These are phyloP conservation scores for Ophiostoma populinum DNA, from an alignment of 2,329 filamentous ascomycete species.

Conservation along the genomic window DNA sequence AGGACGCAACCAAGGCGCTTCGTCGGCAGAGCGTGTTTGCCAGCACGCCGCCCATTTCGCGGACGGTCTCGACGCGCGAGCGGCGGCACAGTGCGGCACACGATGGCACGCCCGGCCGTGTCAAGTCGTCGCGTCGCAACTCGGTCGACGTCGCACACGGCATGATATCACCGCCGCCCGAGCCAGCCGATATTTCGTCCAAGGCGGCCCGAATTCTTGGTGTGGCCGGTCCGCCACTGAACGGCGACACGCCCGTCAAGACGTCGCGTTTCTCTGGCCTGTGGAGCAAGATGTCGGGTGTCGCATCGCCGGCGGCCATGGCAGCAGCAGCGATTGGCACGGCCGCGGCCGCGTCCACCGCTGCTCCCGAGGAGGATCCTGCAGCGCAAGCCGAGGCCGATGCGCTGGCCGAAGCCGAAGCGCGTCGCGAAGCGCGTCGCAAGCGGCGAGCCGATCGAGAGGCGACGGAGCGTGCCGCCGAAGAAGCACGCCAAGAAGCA, in stretches of 20 bases:
- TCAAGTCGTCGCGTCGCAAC: slow-evolving; percentile 44
- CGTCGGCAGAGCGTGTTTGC: slow-evolving; percentile 51
- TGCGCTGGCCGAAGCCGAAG: slow-evolving; percentile 30
- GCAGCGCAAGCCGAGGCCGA: slow-evolving; percentile 10
- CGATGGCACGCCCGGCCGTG: slow-evolving; percentile 16
- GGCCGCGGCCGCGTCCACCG: slow-evolving; percentile 5
- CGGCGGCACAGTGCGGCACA: slow-evolving; percentile 37
- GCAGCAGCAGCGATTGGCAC: slow-evolving; percentile 1
- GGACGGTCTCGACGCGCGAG: slow-evolving; percentile 51
- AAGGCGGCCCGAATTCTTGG: slow-evolving; percentile 70
- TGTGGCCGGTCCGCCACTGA: slow-evolving; percentile 26
- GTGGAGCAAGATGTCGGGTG: slow-evolving; percentile 37
- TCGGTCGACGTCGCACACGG: slow-evolving; percentile 49
- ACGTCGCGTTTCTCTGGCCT: slow-evolving; percentile 39
- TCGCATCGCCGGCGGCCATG: slow-evolving; percentile 15
- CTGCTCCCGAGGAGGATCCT: slow-evolving; percentile 34
- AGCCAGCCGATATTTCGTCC: slow-evolving; percentile 46
- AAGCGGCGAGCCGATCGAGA: slow-evolving; percentile 35
- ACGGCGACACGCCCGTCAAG: slow-evolving; percentile 38
- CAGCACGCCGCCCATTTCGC: slow-evolving; percentile 46
- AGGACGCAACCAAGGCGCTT: slow-evolving; percentile 32
- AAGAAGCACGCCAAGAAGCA: slow-evolving; percentile 42
- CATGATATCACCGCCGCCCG: slow-evolving; percentile 55
- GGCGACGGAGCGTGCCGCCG: slow-evolving; percentile 31
- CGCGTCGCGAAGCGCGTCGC: slow-evolving; percentile 43